Evolutionary conservation across 805 yeast species (phyloP).

Genomic region (Barnettozyma pratensis): DNA sequence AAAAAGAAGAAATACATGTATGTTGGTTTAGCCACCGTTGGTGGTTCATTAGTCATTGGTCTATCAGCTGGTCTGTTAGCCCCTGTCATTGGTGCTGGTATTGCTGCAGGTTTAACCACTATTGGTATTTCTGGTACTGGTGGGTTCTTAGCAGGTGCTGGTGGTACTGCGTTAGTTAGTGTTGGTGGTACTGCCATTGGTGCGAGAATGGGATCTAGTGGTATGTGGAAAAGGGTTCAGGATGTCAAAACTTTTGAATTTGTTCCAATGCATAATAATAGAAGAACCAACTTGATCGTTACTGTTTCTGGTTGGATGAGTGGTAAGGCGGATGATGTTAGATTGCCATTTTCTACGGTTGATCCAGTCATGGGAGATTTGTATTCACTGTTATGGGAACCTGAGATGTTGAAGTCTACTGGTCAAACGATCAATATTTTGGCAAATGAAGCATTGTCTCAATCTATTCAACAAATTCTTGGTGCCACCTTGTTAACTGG

Average conservation of each 20-base stretch:
- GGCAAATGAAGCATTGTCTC: constrained; percentile 89
- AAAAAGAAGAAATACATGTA: constrained; percentile 68
- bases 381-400: constrained; percentile 93
- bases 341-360: constrained; percentile 92
- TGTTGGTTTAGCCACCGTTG: constrained; percentile 92
- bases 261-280: constrained; percentile 86
- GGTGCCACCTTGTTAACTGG: constrained; percentile 89
- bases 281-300: constrained; percentile 77
- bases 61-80: constrained; percentile 93
- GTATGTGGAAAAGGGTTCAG: constrained; percentile 84
- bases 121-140: constrained; percentile 93
- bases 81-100: constrained; percentile 97
- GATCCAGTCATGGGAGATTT: constrained; percentile 98
- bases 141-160: constrained; percentile 91
- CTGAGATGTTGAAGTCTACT: constrained; percentile 91
- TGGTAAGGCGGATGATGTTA: constrained; percentile 89
- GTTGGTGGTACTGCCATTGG: constrained; percentile 90
- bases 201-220: constrained; percentile 78
- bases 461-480: constrained; percentile 89
- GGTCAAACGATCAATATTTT: constrained; percentile 94
- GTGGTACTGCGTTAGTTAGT: constrained; percentile 92
- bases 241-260: constrained; percentile 92
- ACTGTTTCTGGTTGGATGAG: constrained; percentile 98
- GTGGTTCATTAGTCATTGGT: constrained; percentile 93
- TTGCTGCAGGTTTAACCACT: constrained; percentile 95